These are phyloP conservation scores for Ustilaginoidea virens DNA, from an alignment of 2,329 filamentous ascomycete species.

Conservation along the genomic window DNA sequence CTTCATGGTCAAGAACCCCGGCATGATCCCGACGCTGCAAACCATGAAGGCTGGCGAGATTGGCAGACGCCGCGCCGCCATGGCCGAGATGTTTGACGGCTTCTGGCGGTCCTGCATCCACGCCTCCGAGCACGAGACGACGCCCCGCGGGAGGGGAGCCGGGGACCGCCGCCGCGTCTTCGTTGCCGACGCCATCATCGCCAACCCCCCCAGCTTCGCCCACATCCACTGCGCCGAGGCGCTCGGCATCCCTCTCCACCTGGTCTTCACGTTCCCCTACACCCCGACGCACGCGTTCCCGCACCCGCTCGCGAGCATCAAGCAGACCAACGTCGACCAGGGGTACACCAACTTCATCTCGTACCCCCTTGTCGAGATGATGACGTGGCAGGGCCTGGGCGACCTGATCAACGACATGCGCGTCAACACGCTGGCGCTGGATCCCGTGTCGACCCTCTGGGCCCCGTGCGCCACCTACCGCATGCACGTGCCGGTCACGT, in stretches of 20 bases:
- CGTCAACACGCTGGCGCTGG: constrained; percentile 50
- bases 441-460: constrained; percentile 63
- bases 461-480: constrained; percentile 59
- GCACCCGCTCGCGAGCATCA: constrained; percentile 64
- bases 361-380: constrained; percentile 69
- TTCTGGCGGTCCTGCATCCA: constrained; percentile 71
- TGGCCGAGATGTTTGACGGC: constrained; percentile 72
- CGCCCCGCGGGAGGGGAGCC: constrained; percentile 45
- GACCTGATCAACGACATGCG: constrained; percentile 66
- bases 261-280: constrained; percentile 87
- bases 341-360: constrained; percentile 68
- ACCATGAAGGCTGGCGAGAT: constrained; percentile 62
- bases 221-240: constrained; percentile 70
- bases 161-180: constrained; percentile 47
- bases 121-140: constrained; percentile 47
- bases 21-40: constrained; percentile 59
- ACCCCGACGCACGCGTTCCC: too few relatives aligned
- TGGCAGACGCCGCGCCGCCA: constrained; percentile 46
- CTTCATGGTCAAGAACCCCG: constrained; percentile 77
- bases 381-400: constrained; percentile 81
- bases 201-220: constrained; percentile 66
- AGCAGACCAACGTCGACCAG: constrained; percentile 53
- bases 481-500: constrained; percentile 60
- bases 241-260: constrained; percentile 58
- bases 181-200: constrained; percentile 67